These are phyloP conservation scores for Mariannaea sp. DNA, from an alignment of 2,329 filamentous ascomycete species.

Conservation along the genomic window DNA sequence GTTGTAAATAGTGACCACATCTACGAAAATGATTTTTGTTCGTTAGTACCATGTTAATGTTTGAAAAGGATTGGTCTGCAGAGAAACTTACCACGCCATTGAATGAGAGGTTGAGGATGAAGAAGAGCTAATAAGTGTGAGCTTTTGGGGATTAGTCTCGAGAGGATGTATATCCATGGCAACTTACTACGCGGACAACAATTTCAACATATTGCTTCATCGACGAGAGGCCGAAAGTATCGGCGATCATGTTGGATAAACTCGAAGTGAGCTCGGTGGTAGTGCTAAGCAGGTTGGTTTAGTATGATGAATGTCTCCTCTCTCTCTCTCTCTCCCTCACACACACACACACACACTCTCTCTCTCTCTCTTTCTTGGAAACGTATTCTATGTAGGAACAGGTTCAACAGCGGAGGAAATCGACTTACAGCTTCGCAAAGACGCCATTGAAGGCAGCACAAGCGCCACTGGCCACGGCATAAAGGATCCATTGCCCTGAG, in stretches of 20 bases:
- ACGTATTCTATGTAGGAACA: background rate
- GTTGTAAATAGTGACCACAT: constrained; percentile 87
- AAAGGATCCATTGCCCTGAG: constrained; percentile 63
- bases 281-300: constrained; percentile 47
- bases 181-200: constrained; percentile 54
- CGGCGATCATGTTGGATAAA: constrained; percentile 52
- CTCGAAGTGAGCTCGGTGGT: constrained; percentile 60
- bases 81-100: constrained; percentile 65
- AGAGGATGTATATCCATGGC: background rate
- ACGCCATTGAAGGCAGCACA: constrained; percentile 83
- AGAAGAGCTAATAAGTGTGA: constrained; percentile 63
- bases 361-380: background rate
- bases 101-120: constrained; percentile 73
- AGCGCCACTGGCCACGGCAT: constrained; percentile 74
- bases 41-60: too few species aligned
- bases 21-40: constrained; percentile 35
- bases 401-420: background rate
- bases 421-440: constrained; percentile 79
- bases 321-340: too few species aligned
- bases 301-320: background rate
- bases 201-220: constrained; percentile 53
- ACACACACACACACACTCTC: too few species aligned
- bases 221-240: constrained; percentile 49
- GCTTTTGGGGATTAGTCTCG: background rate
- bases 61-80: background rate